phyloP scores from a whole-genome alignment of 441 rosid genomes.

The Cnidoscolus chayamansa region DNA sequence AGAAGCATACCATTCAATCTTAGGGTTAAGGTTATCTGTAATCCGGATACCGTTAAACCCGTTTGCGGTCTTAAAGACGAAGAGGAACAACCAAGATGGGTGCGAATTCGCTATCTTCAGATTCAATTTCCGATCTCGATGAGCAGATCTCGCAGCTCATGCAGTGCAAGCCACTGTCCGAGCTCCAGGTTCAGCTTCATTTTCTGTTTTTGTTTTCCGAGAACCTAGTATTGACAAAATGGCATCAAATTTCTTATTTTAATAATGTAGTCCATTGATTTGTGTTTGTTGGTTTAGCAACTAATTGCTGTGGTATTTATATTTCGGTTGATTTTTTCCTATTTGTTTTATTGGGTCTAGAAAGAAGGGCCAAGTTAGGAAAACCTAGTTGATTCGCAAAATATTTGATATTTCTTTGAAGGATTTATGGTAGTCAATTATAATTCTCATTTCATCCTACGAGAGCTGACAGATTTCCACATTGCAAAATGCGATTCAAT shows the following conservation, averaged over 20 bases:
- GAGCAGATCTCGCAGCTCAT: conserved; percentile 64
- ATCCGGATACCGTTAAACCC: conserved; percentile 16
- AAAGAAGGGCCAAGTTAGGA: no score
- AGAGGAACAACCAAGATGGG: conserved; percentile 34
- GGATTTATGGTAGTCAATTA: neutral
- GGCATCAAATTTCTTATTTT: neutral
- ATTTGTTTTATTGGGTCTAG: no score
- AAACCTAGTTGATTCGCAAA: neutral
- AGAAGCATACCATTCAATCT: conserved; percentile 12
- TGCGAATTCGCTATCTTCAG: conserved; percentile 44
- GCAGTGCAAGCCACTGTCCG: conserved; percentile 74
- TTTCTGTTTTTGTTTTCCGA: conserved; percentile 5
- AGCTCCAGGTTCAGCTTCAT: conserved; percentile 43
- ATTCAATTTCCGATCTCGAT: conserved; percentile 51
- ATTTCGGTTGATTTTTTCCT: neutral
- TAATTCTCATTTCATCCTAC: neutral
- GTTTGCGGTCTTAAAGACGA: conserved; percentile 11
- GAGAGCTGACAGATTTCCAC: neutral
- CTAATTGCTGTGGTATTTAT: neutral
- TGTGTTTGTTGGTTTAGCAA: neutral
- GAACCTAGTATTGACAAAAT: no score
- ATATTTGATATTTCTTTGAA: neutral
- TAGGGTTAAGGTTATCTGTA: conserved; percentile 29
- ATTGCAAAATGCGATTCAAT: neutral
- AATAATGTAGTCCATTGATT: neutral